Evolutionary conservation across 2,329 filamentous ascomycete genomes (phyloP).

Genomic region (Trichoderma afroharzianum): DNA sequence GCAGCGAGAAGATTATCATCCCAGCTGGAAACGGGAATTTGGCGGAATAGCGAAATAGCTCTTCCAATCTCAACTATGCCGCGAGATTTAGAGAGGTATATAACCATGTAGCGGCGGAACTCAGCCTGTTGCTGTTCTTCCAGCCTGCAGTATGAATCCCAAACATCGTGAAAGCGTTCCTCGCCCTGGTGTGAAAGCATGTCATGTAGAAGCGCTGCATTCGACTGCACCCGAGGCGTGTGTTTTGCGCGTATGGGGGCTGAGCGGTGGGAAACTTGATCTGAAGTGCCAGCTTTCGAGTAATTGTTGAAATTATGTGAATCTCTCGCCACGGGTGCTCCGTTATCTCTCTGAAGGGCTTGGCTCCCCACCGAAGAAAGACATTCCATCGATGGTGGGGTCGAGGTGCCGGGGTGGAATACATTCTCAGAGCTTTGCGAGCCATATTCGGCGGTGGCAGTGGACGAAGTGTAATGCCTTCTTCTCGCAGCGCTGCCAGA

Average conservation of each 20-base stretch:
- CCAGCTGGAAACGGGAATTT: conserved; percentile 38
- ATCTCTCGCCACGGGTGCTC: not conserved
- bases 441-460: conserved; percentile 15
- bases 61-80: conserved; percentile 44
- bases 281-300: not conserved
- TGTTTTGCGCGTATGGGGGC: not conserved
- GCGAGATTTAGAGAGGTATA: conserved; percentile 41
- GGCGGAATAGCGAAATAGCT: conserved; percentile 43
- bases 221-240: not conserved
- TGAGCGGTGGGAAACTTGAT: not conserved
- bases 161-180: conserved; percentile 39
- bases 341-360: not conserved
- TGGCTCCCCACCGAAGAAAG: not conserved
- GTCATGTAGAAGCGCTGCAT: conserved; percentile 6
- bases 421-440: not conserved
- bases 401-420: not conserved
- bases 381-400: not conserved
- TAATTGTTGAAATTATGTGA: not conserved
- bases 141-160: conserved; percentile 41
- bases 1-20: conserved; percentile 38
- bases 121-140: conserved; percentile 28
- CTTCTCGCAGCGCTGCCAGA: conserved; percentile 21
- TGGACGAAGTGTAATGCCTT: conserved; percentile 28
- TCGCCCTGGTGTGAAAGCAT: conserved; percentile 27
- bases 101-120: conserved; percentile 34